Evolutionary conservation across 2,329 filamentous ascomycete species (phyloP).

Genomic region (Stenocarpella maydis): DNA sequence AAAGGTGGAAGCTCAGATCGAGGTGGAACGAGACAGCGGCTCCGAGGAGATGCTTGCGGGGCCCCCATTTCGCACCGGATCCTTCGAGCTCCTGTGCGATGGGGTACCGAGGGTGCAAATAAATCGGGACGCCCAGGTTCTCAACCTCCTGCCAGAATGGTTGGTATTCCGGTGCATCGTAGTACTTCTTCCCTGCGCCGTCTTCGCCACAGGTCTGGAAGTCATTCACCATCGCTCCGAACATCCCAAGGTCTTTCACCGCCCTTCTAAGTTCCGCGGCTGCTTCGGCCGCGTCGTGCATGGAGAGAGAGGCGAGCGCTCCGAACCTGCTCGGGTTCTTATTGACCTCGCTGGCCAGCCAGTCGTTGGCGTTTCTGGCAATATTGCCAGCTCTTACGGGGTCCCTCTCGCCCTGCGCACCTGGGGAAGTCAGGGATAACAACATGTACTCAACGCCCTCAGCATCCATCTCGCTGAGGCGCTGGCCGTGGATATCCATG

Average conservation of each 20-base stretch:
- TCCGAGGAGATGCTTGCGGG: constrained; percentile 45
- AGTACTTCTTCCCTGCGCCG: constrained; percentile 41
- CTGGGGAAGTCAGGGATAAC: constrained; percentile 46
- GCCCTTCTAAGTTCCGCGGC: constrained; percentile 43
- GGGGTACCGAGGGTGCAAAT: constrained; percentile 47
- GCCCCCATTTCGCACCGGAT: constrained; percentile 35
- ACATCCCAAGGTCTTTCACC: constrained; percentile 45
- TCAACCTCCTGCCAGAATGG: constrained; percentile 45
- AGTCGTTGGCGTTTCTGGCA: constrained; percentile 45
- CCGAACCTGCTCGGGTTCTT: constrained; percentile 44
- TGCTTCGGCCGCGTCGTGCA: constrained; percentile 44
- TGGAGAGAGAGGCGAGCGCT: constrained; percentile 44
- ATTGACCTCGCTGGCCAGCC: constrained; percentile 42
- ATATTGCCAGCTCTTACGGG: constrained; percentile 39
- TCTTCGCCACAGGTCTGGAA: constrained; percentile 40
- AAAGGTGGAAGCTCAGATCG: constrained; percentile 55
- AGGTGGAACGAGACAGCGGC: constrained; percentile 48
- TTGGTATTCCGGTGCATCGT: constrained; percentile 43
- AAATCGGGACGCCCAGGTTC: constrained; percentile 46
- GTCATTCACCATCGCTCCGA: constrained; percentile 47
- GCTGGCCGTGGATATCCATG: constrained; percentile 43
- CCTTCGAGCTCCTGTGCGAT: constrained; percentile 41
- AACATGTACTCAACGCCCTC: constrained; percentile 49
- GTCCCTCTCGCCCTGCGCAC: constrained; percentile 44
- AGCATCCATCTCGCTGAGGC: constrained; percentile 45